Evolutionary conservation across 2,329 filamentous ascomycete genomes (phyloP).

Genomic region (Fusarium sp.): DNA sequence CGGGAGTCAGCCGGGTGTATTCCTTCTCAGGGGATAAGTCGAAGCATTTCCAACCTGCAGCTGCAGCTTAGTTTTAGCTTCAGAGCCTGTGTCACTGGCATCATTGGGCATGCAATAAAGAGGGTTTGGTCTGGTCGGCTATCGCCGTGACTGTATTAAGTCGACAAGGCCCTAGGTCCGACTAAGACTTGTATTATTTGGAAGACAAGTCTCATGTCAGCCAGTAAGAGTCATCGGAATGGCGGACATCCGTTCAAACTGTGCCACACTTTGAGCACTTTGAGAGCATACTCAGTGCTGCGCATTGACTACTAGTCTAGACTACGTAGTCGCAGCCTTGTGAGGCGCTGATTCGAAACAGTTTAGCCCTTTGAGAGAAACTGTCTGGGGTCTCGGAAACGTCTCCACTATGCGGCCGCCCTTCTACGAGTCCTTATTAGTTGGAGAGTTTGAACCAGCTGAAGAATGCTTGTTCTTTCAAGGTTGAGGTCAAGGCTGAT

Average conservation of each 20-base stretch:
- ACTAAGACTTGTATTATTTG: constrained; percentile 12
- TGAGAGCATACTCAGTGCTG: not conserved
- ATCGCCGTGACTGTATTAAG: constrained; percentile 28
- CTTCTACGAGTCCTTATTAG: not conserved
- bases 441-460: not conserved
- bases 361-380: not conserved
- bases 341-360: not conserved
- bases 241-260: constrained; percentile 18
- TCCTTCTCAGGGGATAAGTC: not conserved
- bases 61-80: not conserved
- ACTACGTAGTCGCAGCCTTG: not conserved
- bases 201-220: constrained; percentile 10
- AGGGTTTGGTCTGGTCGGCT: constrained; percentile 22
- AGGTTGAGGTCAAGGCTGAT: too few relatives aligned
- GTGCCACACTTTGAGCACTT: not conserved
- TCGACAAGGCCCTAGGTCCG: constrained; percentile 19
- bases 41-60: too few relatives aligned
- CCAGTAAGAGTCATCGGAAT: constrained; percentile 25
- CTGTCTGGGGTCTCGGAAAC: not conserved
- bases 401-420: not conserved
- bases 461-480: not conserved
- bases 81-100: not conserved
- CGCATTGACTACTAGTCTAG: too few relatives aligned
- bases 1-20: not conserved
- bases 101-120: constrained; percentile 4